Evolutionary conservation across 805 yeast species (phyloP).

Genomic region (Kazachstania taianensis): DNA sequence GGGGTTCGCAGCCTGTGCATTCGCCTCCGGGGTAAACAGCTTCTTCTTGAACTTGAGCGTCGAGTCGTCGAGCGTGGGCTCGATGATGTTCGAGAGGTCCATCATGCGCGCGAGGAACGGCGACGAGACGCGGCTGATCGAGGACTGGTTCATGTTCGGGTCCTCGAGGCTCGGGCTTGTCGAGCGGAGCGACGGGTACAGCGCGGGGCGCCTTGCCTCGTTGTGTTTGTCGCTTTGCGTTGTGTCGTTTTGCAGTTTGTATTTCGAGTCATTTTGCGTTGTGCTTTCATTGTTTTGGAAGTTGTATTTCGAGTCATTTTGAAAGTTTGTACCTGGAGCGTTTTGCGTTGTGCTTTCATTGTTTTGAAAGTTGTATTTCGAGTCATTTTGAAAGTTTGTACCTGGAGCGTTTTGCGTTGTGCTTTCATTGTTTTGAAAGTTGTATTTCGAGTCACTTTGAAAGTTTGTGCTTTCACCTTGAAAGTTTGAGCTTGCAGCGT

Average conservation of each 20-base stretch:
- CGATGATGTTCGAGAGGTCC: constrained; percentile 29
- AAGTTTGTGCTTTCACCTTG: too few species aligned
- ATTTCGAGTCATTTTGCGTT: background rate
- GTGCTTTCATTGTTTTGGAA: background rate
- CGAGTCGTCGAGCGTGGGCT: constrained; percentile 30
- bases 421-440: background rate
- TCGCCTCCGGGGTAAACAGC: background rate
- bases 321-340: background rate
- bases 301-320: constrained; percentile 4
- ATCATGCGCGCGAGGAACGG: constrained; percentile 29
- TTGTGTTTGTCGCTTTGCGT: background rate
- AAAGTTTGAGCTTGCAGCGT: too few species aligned
- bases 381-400: constrained; percentile 2
- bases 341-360: background rate
- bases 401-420: background rate
- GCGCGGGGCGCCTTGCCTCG: background rate
- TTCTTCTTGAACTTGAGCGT: constrained; percentile 23
- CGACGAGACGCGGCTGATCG: constrained; percentile 28
- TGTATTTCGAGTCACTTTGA: constrained; percentile 4
- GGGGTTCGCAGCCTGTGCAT: background rate
- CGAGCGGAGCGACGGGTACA: constrained; percentile 9
- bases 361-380: background rate
- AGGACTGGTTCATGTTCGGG: constrained; percentile 8
- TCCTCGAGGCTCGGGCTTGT: constrained; percentile 9
- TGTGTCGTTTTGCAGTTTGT: constrained; percentile 1